phyloP scores from a whole-genome alignment of 805 yeast genomes.

The Barnettozyma californica region DNA sequence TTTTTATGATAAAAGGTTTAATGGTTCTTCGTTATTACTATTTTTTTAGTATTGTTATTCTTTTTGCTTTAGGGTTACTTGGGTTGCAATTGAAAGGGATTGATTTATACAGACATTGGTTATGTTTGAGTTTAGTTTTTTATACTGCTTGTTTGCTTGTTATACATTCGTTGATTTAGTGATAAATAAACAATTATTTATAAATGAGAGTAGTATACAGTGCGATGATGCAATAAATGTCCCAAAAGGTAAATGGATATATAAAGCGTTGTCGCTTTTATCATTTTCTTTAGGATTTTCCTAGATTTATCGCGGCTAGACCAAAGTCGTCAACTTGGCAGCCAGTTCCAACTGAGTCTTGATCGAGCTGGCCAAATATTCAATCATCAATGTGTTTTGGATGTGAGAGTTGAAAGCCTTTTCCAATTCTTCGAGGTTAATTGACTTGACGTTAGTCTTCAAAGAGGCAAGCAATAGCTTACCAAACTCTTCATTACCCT shows the following conservation, averaged over 20 bases:
- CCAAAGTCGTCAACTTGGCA: conserved; percentile 61
- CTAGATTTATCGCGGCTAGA: conserved; percentile 22
- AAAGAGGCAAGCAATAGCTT: conserved; percentile 57
- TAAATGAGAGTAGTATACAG: not conserved
- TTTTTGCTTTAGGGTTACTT: not conserved
- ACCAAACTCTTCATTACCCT: conserved; percentile 56
- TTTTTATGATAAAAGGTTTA: not conserved
- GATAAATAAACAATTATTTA: not conserved
- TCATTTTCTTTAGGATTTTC: not conserved
- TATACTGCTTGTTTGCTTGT: not conserved
- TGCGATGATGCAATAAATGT: not conserved
- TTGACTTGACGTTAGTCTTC: conserved; percentile 43
- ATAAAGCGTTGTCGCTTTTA: not conserved
- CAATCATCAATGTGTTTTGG: conserved; percentile 78
- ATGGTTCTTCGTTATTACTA: not conserved
- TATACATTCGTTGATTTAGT: not conserved
- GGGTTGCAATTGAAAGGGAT: conserved; percentile 1
- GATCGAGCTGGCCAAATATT: conserved; percentile 75
- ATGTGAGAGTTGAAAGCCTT: conserved; percentile 62
- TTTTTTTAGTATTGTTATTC: not conserved
- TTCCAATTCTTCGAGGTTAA: conserved; percentile 44
- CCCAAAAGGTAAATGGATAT: not conserved
- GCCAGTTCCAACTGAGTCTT: conserved; percentile 80
- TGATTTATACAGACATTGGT: conserved; percentile 1
- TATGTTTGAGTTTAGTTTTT: not conserved